Base-by-base conservation (phyloP, 306 rosid species). In the Mimosa pudica region DNA sequence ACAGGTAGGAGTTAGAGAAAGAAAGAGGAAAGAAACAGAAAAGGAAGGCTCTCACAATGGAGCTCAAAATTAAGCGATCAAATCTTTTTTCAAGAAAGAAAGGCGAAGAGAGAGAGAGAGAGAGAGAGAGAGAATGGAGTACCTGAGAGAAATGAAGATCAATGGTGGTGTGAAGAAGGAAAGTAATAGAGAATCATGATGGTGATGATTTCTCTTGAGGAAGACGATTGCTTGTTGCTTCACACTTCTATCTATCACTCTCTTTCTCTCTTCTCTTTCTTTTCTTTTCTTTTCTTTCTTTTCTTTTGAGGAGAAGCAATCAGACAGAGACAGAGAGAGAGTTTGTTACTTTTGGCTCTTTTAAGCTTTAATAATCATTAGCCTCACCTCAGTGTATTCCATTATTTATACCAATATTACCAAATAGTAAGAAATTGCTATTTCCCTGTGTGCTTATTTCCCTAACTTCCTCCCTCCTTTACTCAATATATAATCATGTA, bases 91-190 rank as follows among this genome's bases (percentile, higher is more conserved):
- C 30, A 24, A 24, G 30, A 24, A 24, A 2, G n/a, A n/a, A 55
- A 17, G 36, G 6, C 35, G 30, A 24, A 20, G 6, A 9, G 10
- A 24, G 30, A 63, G 67, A 35, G 46, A 80, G 74, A 32, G 42
- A 51, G 69, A 74, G 65, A 35, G 20, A 66, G 66, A 42, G 57
- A 60, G 73, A 5, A 38, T 2, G 48, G 58, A 55, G 76, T 78
- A 85, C 87, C 87, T 78, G 80, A 18, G 61, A 72, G 61, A 72
- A 65, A 45, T 4, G 81, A 52, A 82, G 75, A 62, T 69, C 42
- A n/a, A 16, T 48, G 80, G 38, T 79, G 70, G 30, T 82, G 18
- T 10, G 83, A 63, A 83, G 83, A 70, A 66, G 73, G 45, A 64
- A 79, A 48, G 61, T 10, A 79, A 79, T 24, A 79, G 33, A 51